Evolutionary conservation across 139 green algal genomes (phyloP), one percentile per base, ranked within the genome.

Genomic region (Diplosphaera chodatii): DNA sequence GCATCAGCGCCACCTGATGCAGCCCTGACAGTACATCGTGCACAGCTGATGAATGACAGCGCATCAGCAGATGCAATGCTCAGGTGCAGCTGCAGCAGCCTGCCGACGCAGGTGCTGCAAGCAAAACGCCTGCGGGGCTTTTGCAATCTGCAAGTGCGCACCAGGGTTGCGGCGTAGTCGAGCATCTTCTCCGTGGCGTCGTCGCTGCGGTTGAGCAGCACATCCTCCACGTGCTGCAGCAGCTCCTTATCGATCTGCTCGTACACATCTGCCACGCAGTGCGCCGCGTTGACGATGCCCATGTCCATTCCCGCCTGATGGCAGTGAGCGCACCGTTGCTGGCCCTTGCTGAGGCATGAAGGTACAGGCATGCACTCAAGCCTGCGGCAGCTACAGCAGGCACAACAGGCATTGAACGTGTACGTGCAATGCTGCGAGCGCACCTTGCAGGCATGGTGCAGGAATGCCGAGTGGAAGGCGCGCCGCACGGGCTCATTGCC

Each of bases 171-270:
- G 13, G 94, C 93, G 71, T 87, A 97, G 82, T 96, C 90, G 48
- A 98, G 74, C 85, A 98, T 90, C 66, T 95, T 86, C 87, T 99
- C 95, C 0, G 95, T 99, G 23, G 91, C 86, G 71, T 99, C 95
- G 20, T 94, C 88, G 77, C 95, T 94, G 33, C 82, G 84, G 84
- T 99, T 99, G 10, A 99, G 86, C 73, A 99, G 84, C 73, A 98
- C 96, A 73, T 99, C 95, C 83, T 99, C 95, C 34, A 99, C 91
- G 76, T 91, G 92, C 65, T 89, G 82, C 16, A 98, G 80, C 70
- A 99, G 91, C 89, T 96, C 91, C 88, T 97, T 98, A 86, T 98
- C 90, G 23, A 98, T 87, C 76, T 97, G 94, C 68, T 91, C 84
- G 66, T 99, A 99, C 68, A 85, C 89, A 71, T 99, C 95, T 66